Evolutionary conservation across 257 asterid genomes (phyloP), one percentile per base, ranked within the genome.

Genomic region (Paraleonurus japonicus): DNA sequence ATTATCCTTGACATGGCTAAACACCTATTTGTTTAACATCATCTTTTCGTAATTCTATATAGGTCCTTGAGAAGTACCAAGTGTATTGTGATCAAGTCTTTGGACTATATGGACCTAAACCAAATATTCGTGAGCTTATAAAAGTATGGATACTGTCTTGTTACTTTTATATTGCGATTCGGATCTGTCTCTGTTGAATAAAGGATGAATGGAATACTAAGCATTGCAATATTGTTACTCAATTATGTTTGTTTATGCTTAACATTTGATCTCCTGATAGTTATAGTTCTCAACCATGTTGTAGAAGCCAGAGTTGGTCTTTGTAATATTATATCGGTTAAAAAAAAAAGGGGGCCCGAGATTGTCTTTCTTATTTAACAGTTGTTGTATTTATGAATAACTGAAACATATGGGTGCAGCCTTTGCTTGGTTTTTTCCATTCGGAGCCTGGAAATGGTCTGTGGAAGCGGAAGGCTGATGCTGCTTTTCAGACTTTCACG

Each of bases 381-480:
- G 54, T 32, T n/a, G 4, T 30, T 27, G 26, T 41, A 51, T 15
- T 20, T 59, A 19, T 43, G 19, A 50, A 16, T 53, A 11, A 22
- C 65, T 24, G 75, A 71, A 75, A 69, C 22, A 11, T 70, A 12
- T 41, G 60, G 5, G 15, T 82, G 85, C 88, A 91, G 98, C 98
- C 98, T 77, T 74, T 91, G 88, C 90, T 89, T 26, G 86, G 89
- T 28, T 85, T 94, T 61, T 91, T 91, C 79, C 88, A 88, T 74
- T 67, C 88, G 30, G 92, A 83, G 81, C 96, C 97, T 51, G 85
- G 96, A 80, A 89, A 84, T 73, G 85, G 87, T 78, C 54, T 72
- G 51, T 89, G 96, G 96, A 94, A 94, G 81, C 98, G 96, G 78
- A 88, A 85, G 79, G 97, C 84, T 65, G 97, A 94, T 76, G 84